Percentiles rank a stretch among this genome's conserved stretches.
phyloP scores from a whole-genome alignment of 129 eudicot genomes.

The Arctium minus region DNA sequence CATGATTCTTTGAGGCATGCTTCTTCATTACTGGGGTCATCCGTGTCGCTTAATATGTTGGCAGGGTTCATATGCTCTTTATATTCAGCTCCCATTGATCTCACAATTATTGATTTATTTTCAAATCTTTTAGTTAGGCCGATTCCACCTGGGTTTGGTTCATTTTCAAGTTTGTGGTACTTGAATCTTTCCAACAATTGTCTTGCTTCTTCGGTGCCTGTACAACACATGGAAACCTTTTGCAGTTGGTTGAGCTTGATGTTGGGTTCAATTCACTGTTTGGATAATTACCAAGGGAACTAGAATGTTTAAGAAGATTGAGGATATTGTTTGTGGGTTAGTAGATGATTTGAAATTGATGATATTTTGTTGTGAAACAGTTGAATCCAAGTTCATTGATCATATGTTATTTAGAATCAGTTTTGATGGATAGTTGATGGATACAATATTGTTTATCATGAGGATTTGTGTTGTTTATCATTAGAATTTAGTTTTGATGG shows the following conservation, averaged over 20 bases:
- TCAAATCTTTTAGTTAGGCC: not conserved
- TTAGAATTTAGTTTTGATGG: not conserved
- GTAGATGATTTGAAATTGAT: not conserved
- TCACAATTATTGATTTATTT: not conserved
- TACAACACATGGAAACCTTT: not conserved
- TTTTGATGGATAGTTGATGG: not conserved
- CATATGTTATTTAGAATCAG: not conserved
- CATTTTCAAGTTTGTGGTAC: not conserved
- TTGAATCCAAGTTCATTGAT: not conserved
- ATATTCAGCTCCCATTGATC: not conserved
- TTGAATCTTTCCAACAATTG: not conserved
- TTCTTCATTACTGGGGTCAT: not conserved
- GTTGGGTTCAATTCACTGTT: not conserved
- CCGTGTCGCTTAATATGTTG: not conserved
- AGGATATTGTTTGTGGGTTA: not conserved
- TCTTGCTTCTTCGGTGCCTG: not conserved
- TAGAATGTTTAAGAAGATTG: not conserved
- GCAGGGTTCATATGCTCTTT: not conserved
- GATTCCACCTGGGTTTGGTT: not conserved
- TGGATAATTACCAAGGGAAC: no score
- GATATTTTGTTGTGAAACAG: not conserved
- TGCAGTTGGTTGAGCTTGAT: not conserved
- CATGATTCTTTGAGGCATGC: not conserved
- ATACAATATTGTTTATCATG: not conserved
- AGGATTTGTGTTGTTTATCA: not conserved